Conservation (phyloP, 23 red algal genomes). For the Chondrus crispus region DNA sequence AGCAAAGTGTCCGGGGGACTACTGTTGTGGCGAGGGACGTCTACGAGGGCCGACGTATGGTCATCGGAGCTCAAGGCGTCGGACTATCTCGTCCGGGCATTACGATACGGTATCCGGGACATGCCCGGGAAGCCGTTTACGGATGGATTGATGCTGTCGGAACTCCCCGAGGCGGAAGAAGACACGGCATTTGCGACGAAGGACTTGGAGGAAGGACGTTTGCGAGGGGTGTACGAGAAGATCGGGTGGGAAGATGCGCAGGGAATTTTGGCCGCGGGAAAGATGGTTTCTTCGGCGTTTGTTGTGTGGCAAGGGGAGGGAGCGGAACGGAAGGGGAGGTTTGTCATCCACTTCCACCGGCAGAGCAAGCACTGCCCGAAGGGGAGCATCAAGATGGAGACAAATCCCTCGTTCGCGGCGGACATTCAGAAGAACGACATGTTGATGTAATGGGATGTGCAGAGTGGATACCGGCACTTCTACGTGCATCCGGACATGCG, state of each 20-base stretch:
- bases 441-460: neutral
- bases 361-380: neutral
- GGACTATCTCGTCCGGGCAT: too few species aligned
- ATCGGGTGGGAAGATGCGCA: too few species aligned
- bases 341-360: neutral
- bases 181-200: neutral
- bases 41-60: too few species aligned
- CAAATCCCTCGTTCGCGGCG: neutral
- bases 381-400: neutral
- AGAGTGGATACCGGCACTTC: neutral
- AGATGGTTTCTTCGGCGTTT: neutral
- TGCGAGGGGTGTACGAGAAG: too few species aligned
- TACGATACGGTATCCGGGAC: too few species aligned
- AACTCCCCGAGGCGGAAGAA: neutral
- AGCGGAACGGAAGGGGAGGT: neutral
- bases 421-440: neutral
- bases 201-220: too few species aligned
- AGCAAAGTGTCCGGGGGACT: neutral
- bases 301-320: slow-evolving; percentile 4
- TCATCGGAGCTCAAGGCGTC: too few species aligned
- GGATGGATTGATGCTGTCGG: neutral
- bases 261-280: neutral
- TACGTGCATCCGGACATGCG: neutral
- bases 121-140: too few species aligned
- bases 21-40: too few species aligned